These are phyloP conservation scores for Byssochlamys sp. DNA, from an alignment of 2,329 filamentous ascomycete genomes.

Conservation along the genomic window DNA sequence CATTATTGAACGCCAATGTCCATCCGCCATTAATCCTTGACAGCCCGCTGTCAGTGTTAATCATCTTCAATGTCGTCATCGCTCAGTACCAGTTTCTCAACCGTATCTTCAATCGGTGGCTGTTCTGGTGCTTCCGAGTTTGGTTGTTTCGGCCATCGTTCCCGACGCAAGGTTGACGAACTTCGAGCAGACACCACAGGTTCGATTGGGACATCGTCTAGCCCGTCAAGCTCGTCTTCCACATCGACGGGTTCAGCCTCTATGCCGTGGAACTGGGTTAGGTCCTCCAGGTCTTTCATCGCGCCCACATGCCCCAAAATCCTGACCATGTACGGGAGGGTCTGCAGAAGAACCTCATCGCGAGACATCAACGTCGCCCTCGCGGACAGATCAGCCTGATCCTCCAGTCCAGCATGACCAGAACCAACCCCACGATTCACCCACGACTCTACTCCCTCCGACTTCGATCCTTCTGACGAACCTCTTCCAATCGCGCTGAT, in stretches of 20 bases:
- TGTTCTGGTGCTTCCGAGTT: constrained; percentile 12
- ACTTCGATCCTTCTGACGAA: background rate
- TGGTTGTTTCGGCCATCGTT: constrained; percentile 9
- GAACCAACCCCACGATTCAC: constrained; percentile 11
- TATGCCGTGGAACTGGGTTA: constrained; percentile 58
- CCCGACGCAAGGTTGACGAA: constrained; percentile 2
- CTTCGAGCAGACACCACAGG: constrained; percentile 7
- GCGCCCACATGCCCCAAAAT: constrained; percentile 41
- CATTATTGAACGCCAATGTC: too few relatives aligned
- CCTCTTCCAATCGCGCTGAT: constrained; percentile 34
- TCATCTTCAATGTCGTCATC: constrained; percentile 79
- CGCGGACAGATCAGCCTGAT: constrained; percentile 2
- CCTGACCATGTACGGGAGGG: constrained; percentile 72
- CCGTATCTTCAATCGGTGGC: constrained; percentile 36
- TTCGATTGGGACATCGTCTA: constrained; percentile 23
- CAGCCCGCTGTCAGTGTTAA: constrained; percentile 12
- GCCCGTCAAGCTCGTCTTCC: constrained; percentile 25
- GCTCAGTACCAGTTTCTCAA: constrained; percentile 61
- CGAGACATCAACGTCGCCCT: constrained; percentile 26
- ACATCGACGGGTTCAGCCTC: constrained; percentile 37
- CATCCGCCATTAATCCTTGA: background rate
- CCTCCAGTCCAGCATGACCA: constrained; percentile 1
- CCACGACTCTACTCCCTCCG: constrained; percentile 30
- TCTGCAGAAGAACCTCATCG: constrained; percentile 55
- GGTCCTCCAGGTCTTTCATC: constrained; percentile 53